phyloP scores from a whole-genome alignment of 2,329 filamentous ascomycete genomes.

The Arachnopeziza araneosa region DNA sequence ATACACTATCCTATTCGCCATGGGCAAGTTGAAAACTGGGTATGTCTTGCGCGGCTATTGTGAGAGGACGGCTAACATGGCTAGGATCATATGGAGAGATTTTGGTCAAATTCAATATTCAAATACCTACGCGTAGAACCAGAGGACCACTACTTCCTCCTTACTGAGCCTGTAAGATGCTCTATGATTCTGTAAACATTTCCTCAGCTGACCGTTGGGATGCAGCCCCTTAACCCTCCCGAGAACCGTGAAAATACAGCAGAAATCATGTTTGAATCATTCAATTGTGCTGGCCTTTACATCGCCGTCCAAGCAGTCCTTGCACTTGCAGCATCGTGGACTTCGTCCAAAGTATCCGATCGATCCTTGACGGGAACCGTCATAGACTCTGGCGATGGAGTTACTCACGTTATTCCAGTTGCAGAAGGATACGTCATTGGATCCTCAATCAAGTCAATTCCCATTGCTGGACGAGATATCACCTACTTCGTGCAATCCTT shows the following conservation, averaged over 20 bases:
- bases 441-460: conserved; percentile 98
- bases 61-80: conserved; percentile 15
- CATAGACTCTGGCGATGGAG: conserved; percentile 97
- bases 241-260: conserved; percentile 99
- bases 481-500: conserved; percentile 98
- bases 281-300: conserved; percentile 98
- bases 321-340: conserved; percentile 95
- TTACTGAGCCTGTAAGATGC: conserved; percentile 81
- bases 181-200: neutral
- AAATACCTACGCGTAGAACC: conserved; percentile 98
- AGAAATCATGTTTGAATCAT: conserved; percentile 99
- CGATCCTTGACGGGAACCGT: conserved; percentile 94
- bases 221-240: conserved; percentile 87
- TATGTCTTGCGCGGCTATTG: conserved; percentile 33
- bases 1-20: conserved; percentile 97
- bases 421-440: conserved; percentile 98
- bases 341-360: conserved; percentile 94
- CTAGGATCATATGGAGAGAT: conserved; percentile 97
- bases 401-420: conserved; percentile 97
- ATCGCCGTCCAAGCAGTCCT: conserved; percentile 98
- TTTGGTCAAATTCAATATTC: conserved; percentile 99
- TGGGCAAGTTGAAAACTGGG: conserved; percentile 98
- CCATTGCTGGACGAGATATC: conserved; percentile 95
- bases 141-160: conserved; percentile 96
- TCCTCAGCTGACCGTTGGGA: neutral